phyloP scores from a whole-genome alignment of 2,329 filamentous ascomycete species.

The Byssothecium circinans region DNA sequence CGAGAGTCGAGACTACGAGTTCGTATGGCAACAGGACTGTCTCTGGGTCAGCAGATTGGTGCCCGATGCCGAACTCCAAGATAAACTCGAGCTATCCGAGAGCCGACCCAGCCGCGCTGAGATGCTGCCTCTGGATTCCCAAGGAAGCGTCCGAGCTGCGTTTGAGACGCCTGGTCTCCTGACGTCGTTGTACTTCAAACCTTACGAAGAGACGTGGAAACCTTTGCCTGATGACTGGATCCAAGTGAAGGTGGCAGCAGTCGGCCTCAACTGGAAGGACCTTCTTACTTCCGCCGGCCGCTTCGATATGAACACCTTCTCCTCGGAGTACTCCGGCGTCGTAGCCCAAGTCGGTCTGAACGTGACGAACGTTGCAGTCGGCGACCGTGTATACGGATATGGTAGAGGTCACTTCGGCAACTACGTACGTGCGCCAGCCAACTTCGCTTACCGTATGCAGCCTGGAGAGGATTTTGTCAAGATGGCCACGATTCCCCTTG shows the following conservation, averaged over 20 bases:
- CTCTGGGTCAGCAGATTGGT: too few species aligned
- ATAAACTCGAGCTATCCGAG: too few species aligned
- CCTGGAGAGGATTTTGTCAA: constrained; percentile 17
- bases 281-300: constrained; percentile 16
- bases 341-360: constrained; percentile 12
- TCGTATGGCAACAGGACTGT: too few species aligned
- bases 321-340: constrained; percentile 21
- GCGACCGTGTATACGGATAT: constrained; percentile 25
- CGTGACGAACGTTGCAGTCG: constrained; percentile 14
- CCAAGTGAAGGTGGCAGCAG: constrained; percentile 16
- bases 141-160: too few species aligned
- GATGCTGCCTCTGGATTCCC: not conserved
- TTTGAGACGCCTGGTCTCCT: constrained; percentile 27
- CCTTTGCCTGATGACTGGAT: constrained; percentile 19
- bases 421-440: constrained; percentile 10
- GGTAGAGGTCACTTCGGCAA: constrained; percentile 27
- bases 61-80: too few species aligned
- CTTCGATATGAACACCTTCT: constrained; percentile 14
- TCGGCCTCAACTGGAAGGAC: constrained; percentile 27
- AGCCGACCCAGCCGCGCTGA: too few species aligned
- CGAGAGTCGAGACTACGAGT: too few species aligned
- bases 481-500: constrained; percentile 21
- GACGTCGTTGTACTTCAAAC: constrained; percentile 21
- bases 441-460: constrained; percentile 5
- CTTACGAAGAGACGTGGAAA: constrained; percentile 8